phyloP scores from a whole-genome alignment of 1,284 basidiomycete genomes.

The Tetrapyrgos nigripes region DNA sequence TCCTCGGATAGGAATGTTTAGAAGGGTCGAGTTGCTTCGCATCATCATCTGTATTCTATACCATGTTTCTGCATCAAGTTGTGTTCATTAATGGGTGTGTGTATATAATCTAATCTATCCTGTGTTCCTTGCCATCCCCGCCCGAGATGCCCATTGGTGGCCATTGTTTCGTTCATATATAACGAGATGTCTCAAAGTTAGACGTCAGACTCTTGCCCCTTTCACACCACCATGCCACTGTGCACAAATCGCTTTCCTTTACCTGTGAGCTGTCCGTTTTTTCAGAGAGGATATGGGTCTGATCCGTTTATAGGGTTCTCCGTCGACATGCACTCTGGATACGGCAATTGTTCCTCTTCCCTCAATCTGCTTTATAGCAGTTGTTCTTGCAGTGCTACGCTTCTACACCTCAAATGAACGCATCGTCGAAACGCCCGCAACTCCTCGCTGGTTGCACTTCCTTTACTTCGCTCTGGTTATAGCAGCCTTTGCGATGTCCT shows the following conservation, averaged over 20 bases:
- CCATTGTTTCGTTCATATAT: background rate
- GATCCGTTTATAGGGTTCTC: slow-evolving; percentile 28
- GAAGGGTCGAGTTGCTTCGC: background rate
- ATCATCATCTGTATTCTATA: background rate
- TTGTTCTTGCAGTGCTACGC: slow-evolving; percentile 14
- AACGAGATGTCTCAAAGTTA: background rate
- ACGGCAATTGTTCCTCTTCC: slow-evolving; percentile 32
- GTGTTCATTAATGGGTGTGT: background rate
- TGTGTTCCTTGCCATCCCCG: background rate
- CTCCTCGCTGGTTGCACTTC: slow-evolving; percentile 28
- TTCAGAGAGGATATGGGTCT: background rate
- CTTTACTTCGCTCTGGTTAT: slow-evolving; percentile 28
- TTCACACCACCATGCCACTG: slow-evolving; percentile 14
- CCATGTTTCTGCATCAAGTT: background rate
- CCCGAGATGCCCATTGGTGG: background rate
- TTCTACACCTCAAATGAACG: slow-evolving; percentile 7
- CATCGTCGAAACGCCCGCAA: slow-evolving; percentile 3
- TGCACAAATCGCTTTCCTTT: slow-evolving; percentile 10
- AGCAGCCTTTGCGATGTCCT: slow-evolving; percentile 28
- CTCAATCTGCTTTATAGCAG: slow-evolving; percentile 28
- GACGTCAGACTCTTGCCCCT: background rate
- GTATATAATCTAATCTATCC: background rate
- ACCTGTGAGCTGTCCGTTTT: background rate
- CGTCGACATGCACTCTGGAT: slow-evolving; percentile 34
- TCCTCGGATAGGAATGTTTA: slow-evolving; percentile 5